Base-by-base conservation (phyloP, 2,329 filamentous ascomycete genomes). In the Paracoccidioides brasiliensis region DNA sequence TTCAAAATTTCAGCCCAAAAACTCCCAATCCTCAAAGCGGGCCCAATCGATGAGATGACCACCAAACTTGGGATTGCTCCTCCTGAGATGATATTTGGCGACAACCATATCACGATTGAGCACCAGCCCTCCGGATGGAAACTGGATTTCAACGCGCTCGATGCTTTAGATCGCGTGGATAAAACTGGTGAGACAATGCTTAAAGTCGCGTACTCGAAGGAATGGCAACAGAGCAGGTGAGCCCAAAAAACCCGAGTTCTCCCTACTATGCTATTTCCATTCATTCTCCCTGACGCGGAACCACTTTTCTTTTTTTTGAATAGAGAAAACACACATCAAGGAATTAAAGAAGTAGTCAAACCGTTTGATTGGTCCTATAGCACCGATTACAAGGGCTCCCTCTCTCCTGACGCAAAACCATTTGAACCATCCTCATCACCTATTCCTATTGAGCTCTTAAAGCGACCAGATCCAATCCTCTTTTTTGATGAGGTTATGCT, bases 341-440 rank as follows among this genome's bases (percentile, higher is more conserved):
- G 86, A 55, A 95, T 98, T 69, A 89, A 88, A 67, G 89, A 96
- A 67, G 85, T 96, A 32, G 88, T 98, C 55, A 90, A 90, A 74
- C 90, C 91, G 3, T 98, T 94, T 69, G 93, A 98, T 74, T 98
- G 93, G 93, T 95, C 89, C 59, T 98, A 97, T 73, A 93, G 84
- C 61, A 95, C 91, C 40, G 80, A 84, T 62, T 98, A 95, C 72
- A 80, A 79, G 56, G 93, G 93, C 52, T 88, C 85, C 3, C 62
- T 67, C 46, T 65, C 66, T 41, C 63, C 63, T 2, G 56, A 56
- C 5, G 56, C 63, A 9, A 67, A 67, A 4, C 61, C 65, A 14
- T 77, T 81, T 56, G 62, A 73, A 55, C 64, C 72, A 15, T 74
- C 74, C 28, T 69, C 72, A n/a, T 73, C 72, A 15, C 71, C 78